A percentile compares a stretch with the other conserved stretches of the same genome.
phyloP scores from a whole-genome alignment of 768 basidiomycete genomes.

The Auriculariales sp. region DNA sequence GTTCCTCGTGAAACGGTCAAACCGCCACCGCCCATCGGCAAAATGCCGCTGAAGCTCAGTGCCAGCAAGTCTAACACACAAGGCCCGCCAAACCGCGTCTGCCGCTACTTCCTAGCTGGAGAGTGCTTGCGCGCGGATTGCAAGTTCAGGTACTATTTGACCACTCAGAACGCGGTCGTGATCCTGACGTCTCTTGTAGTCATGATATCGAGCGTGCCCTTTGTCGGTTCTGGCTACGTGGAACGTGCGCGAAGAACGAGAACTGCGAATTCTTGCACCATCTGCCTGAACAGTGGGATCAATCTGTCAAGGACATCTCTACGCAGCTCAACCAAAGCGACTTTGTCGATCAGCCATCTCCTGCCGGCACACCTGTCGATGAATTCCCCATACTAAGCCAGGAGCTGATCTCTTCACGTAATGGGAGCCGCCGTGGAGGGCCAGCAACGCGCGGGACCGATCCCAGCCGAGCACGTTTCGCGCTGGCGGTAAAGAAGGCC shows the following conservation, averaged over 20 bases:
- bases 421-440: constrained; percentile 24
- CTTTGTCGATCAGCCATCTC: neutral
- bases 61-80: neutral
- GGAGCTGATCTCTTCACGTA: constrained; percentile 16
- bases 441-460: constrained; percentile 37
- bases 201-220: constrained; percentile 90
- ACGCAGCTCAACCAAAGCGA: constrained; percentile 27
- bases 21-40: neutral
- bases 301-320: constrained; percentile 48
- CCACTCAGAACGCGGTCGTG: constrained; percentile 1
- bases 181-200: constrained; percentile 25
- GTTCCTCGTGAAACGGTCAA: constrained; percentile 37
- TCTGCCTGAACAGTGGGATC: constrained; percentile 74
- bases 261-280: constrained; percentile 94
- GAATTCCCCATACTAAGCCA: constrained; percentile 58
- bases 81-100: constrained; percentile 48
- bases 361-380: constrained; percentile 24
- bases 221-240: constrained; percentile 95
- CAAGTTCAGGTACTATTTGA: constrained; percentile 65
- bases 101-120: constrained; percentile 91
- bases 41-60: constrained; percentile 1
- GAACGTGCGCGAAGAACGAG: constrained; percentile 93
- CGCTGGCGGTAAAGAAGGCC: constrained; percentile 75
- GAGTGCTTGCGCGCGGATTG: constrained; percentile 95
- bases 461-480: constrained; percentile 78